phyloP scores from a whole-genome alignment of 768 basidiomycete genomes.

The Termitomyces sp. region DNA sequence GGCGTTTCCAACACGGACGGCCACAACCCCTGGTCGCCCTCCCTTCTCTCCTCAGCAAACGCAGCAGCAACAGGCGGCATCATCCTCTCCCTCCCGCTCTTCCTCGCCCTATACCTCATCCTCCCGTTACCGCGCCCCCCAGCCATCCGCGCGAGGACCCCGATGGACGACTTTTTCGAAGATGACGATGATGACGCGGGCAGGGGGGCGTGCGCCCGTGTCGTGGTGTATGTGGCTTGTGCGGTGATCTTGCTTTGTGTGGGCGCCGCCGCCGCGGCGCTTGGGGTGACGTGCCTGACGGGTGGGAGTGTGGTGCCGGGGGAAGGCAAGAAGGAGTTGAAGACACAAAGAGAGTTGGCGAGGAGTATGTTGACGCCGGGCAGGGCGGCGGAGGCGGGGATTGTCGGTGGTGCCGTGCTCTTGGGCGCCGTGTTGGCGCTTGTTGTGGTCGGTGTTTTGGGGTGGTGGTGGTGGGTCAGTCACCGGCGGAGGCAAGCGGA shows the following conservation, averaged over 20 bases:
- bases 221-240: neutral
- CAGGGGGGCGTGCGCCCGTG: too few species aligned
- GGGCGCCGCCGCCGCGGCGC: neutral
- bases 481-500: neutral
- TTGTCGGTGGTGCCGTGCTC: conserved; percentile 27
- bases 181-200: neutral
- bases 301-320: neutral
- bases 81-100: conserved; percentile 31
- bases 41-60: conserved; percentile 27
- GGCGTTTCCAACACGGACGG: neutral
- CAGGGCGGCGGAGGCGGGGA: conserved; percentile 29
- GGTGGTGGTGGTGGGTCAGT: conserved; percentile 18
- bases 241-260: neutral
- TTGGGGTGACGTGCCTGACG: neutral
- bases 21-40: conserved; percentile 18
- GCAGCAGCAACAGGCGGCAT: conserved; percentile 32
- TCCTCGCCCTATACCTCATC: conserved; percentile 28
- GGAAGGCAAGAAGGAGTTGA: neutral
- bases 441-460: conserved; percentile 4
- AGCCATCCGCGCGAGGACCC: neutral
- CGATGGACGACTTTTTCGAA: conserved; percentile 2
- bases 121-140: conserved; percentile 15
- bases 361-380: conserved; percentile 23
- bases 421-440: conserved; percentile 17
- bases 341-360: neutral